These are phyloP conservation scores for Populus simonii DNA, from an alignment of 345 rosid genomes.

Conservation along the genomic window DNA sequence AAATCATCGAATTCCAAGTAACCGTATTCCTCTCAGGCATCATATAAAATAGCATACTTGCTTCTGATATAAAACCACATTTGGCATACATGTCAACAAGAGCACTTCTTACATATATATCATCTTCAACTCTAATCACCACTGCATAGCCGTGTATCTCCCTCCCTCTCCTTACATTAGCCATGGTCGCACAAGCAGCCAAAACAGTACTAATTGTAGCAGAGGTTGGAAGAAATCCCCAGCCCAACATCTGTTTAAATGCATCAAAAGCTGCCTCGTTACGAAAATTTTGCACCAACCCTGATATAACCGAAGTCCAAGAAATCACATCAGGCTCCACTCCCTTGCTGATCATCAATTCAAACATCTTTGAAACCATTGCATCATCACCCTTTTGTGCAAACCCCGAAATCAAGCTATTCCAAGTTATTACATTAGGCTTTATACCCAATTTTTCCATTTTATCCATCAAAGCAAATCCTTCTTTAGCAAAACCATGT, in stretches of 20 bases:
- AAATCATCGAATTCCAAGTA: slow-evolving; percentile 89
- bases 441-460: slow-evolving; percentile 34
- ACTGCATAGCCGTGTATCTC: slow-evolving; percentile 69
- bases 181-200: slow-evolving; percentile 60
- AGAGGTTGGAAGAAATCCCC: slow-evolving; percentile 48
- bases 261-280: slow-evolving; percentile 49
- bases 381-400: slow-evolving; percentile 50
- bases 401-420: slow-evolving; percentile 59
- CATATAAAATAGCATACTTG: slow-evolving; percentile 49
- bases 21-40: slow-evolving; percentile 51
- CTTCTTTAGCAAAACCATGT: slow-evolving; percentile 43
- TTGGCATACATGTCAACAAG: slow-evolving; percentile 86
- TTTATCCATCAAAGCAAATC: slow-evolving; percentile 48
- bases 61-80: slow-evolving; percentile 63
- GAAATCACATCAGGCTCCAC: slow-evolving; percentile 68
- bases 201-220: slow-evolving; percentile 68
- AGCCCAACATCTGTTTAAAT: slow-evolving; percentile 56
- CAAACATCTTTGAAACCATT: slow-evolving; percentile 43
- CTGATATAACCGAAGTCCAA: slow-evolving; percentile 80
- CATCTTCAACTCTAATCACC: slow-evolving; percentile 57
- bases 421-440: slow-evolving; percentile 74
- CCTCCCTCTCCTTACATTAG: slow-evolving; percentile 51
- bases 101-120: slow-evolving; percentile 64
- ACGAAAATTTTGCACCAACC: slow-evolving; percentile 63
- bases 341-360: slow-evolving; percentile 47